phyloP scores from a whole-genome alignment of 345 rosid species.

The Iberis pinnata region DNA sequence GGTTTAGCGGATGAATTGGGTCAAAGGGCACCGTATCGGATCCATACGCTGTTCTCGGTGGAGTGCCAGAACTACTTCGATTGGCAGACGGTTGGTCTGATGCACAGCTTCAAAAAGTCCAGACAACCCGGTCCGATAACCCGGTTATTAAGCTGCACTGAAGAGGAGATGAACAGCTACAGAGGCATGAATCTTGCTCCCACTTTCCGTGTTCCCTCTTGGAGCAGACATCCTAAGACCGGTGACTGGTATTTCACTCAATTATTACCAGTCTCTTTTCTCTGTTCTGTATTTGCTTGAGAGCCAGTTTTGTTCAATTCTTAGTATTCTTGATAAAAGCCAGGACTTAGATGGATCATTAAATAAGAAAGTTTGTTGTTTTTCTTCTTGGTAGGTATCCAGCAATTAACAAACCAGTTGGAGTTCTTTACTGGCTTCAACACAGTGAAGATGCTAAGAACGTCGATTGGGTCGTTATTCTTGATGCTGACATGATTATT shows the following conservation, averaged over 20 bases:
- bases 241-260: constrained; percentile 40
- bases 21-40: constrained; percentile 54
- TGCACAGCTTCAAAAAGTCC: constrained; percentile 87
- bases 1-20: constrained; percentile 27
- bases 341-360: no score
- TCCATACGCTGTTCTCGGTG: constrained; percentile 93
- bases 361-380: no score
- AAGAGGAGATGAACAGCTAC: constrained; percentile 69
- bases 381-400: constrained; percentile 53
- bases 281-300: background rate
- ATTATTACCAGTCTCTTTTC: background rate
- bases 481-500: constrained; percentile 95
- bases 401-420: constrained; percentile 95
- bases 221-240: constrained; percentile 91
- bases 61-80: constrained; percentile 95
- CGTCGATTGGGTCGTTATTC: constrained; percentile 94
- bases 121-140: constrained; percentile 88
- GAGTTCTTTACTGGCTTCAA: constrained; percentile 84
- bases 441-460: constrained; percentile 82
- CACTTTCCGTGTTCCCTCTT: constrained; percentile 78
- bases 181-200: constrained; percentile 89
- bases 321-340: no score
- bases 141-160: constrained; percentile 88
- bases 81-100: constrained; percentile 95
- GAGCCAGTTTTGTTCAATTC: background rate